phyloP scores from a whole-genome alignment of 2,329 filamentous ascomycete species.

The Davidsoniella australis region DNA sequence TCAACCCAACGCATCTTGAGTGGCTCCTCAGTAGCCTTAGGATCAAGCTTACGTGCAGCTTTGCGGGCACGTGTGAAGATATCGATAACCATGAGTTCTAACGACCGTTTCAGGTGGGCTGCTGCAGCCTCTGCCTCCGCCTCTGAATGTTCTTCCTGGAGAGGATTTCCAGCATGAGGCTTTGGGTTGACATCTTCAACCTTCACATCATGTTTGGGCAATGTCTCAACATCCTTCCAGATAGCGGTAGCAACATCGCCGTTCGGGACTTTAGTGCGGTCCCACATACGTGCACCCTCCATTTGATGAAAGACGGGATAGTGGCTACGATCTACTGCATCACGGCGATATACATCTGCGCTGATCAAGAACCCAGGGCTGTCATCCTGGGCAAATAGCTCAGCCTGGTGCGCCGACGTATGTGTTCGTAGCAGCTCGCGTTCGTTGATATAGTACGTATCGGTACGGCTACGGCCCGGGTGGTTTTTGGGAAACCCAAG shows the following conservation, averaged over 20 bases:
- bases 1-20: slow-evolving; percentile 86
- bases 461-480: slow-evolving; percentile 67
- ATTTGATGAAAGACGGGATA: slow-evolving; percentile 98
- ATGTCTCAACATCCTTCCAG: slow-evolving; percentile 47
- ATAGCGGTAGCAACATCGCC: slow-evolving; percentile 48
- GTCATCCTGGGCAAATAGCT: slow-evolving; percentile 56
- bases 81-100: slow-evolving; percentile 79
- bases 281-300: slow-evolving; percentile 88
- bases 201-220: slow-evolving; percentile 57
- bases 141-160: slow-evolving; percentile 57
- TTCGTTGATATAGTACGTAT: slow-evolving; percentile 91
- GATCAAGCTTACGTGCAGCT: slow-evolving; percentile 52
- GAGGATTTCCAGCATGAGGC: slow-evolving; percentile 62
- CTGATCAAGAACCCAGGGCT: slow-evolving; percentile 75
- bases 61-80: slow-evolving; percentile 66
- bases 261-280: slow-evolving; percentile 39
- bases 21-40: slow-evolving; percentile 46
- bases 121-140: slow-evolving; percentile 71
- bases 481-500: slow-evolving; percentile 80
- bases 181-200: slow-evolving; percentile 75
- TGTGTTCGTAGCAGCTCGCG: slow-evolving; percentile 77
- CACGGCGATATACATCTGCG: slow-evolving; percentile 86
- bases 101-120: slow-evolving; percentile 69
- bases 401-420: slow-evolving; percentile 81
- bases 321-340: slow-evolving; percentile 87